Evolutionary conservation across 371 early-diverging fungal genomes (phyloP), one percentile per base, ranked within the genome.

Genomic region (Syncephalastrum racemosum): DNA sequence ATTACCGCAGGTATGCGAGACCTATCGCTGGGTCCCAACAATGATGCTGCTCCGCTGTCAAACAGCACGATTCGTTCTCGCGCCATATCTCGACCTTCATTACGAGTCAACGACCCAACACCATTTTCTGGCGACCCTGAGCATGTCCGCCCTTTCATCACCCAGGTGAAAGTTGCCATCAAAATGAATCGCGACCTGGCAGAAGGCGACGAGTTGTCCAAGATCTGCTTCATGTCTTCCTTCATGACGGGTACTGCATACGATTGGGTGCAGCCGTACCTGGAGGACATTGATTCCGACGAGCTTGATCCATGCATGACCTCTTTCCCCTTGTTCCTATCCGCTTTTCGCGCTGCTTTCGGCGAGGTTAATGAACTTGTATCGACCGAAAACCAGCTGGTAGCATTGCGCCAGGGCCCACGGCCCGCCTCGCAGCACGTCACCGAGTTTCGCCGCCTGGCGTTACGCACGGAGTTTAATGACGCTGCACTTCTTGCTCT

Each of bases 201-300:
- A 4, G 31, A 39, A 19, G n/a, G 20, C 5, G 27, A 50, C 27
- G 50, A 50, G 8, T 18, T 50, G 22, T 6, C 50, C 14, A 50
- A 50, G 50, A 19, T 50, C 7, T 50, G 20, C 41, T 53, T 14
- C 22, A 40, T 53, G 42, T 41, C 14, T 42, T 53, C 42, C 10
- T 53, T 41, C 42, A 36, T 53, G 36, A n/a, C 53, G 18, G 53
- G 22, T n/a, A 6, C 7, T 41, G 53, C 53, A 41, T 53, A 24
- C 19, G 27, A 14, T 14, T 50, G 50, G 50, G 50, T 27, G 13
- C 50, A 27, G 18, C 19, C 27, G 6, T 50, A 50, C 27, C 27
- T 50, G 14, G 50, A 50, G 6, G 31, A 50, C 12, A 20, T 50
- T 18, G 50, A 13, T 19, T 14, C 24, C 20, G 27, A 50, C 50